phyloP scores from a whole-genome alignment of 2,329 filamentous ascomycete genomes.

The Verticillium dahliae region DNA sequence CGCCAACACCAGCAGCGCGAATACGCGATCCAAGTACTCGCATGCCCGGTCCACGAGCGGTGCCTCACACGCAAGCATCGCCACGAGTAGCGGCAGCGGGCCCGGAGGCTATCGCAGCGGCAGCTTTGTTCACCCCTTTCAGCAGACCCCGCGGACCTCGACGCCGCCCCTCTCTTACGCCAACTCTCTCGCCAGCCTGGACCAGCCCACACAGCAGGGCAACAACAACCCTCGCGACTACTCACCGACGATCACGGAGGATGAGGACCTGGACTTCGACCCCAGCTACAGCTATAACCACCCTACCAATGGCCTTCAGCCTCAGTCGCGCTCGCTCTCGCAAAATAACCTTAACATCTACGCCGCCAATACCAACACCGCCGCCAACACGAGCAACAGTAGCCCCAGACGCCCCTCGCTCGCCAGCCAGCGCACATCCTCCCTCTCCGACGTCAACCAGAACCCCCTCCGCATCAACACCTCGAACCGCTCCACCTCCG shows the following conservation, averaged over 20 bases:
- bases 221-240: slow-evolving; percentile 35
- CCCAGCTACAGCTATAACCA: slow-evolving; percentile 3
- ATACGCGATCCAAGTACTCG: slow-evolving; percentile 34
- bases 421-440: slow-evolving; percentile 30
- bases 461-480: slow-evolving; percentile 5
- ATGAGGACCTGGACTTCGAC: slow-evolving; percentile 32
- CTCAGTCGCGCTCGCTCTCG: slow-evolving; percentile 9
- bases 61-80: slow-evolving; percentile 49
- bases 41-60: slow-evolving; percentile 55
- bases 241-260: slow-evolving; percentile 49
- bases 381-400: neutral
- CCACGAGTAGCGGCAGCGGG: slow-evolving; percentile 43
- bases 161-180: slow-evolving; percentile 54
- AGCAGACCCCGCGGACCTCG: slow-evolving; percentile 55
- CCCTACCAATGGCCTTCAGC: slow-evolving; percentile 14
- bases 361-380: slow-evolving; percentile 16
- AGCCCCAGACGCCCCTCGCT: slow-evolving; percentile 27
- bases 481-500: slow-evolving; percentile 22
- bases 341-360: slow-evolving; percentile 16
- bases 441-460: slow-evolving; percentile 27
- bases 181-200: slow-evolving; percentile 47
- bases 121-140: slow-evolving; percentile 56
- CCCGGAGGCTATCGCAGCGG: slow-evolving; percentile 30
- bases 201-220: slow-evolving; percentile 22
- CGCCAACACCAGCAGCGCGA: slow-evolving; percentile 3